These are phyloP conservation scores for Hypoxylon fragiforme DNA, from an alignment of 495 filamentous ascomycete species.

Conservation along the genomic window DNA sequence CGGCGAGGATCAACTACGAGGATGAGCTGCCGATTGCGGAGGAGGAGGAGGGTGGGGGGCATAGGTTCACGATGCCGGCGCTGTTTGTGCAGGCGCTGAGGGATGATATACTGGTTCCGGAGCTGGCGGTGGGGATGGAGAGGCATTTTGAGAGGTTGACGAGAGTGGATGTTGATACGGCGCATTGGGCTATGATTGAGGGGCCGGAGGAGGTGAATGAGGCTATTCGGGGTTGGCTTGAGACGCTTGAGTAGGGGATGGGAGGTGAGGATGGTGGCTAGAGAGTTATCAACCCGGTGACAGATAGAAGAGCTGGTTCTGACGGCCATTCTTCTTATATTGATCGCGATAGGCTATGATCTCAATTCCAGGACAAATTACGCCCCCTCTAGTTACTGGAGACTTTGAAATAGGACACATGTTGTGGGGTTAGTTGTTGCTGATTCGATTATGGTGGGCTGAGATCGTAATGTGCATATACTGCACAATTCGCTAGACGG, in stretches of 20 bases:
- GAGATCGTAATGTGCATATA: slow-evolving; percentile 1
- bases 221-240: slow-evolving; percentile 6
- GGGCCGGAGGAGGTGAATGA: slow-evolving; percentile 7
- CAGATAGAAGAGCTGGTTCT: no score
- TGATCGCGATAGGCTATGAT: slow-evolving; percentile 24
- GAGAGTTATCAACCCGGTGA: no score
- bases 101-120: slow-evolving; percentile 9
- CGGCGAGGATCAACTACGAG: slow-evolving; percentile 63
- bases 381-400: slow-evolving; percentile 11
- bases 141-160: slow-evolving; percentile 17
- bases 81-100: slow-evolving; percentile 12
- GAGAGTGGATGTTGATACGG: slow-evolving; percentile 5
- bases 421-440: slow-evolving; percentile 5
- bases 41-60: slow-evolving; percentile 5
- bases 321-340: slow-evolving; percentile 25
- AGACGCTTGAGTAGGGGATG: slow-evolving; percentile 1
- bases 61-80: slow-evolving; percentile 10
- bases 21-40: slow-evolving; percentile 44
- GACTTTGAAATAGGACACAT: slow-evolving; percentile 17
- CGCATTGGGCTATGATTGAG: slow-evolving; percentile 11
- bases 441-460: slow-evolving; percentile 17
- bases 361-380: slow-evolving; percentile 1
- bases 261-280: neutral
- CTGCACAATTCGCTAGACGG: no score
- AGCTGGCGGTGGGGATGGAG: slow-evolving; percentile 6